These are phyloP conservation scores for Garcia nutans DNA, from an alignment of 345 rosid species.

Conservation along the genomic window DNA sequence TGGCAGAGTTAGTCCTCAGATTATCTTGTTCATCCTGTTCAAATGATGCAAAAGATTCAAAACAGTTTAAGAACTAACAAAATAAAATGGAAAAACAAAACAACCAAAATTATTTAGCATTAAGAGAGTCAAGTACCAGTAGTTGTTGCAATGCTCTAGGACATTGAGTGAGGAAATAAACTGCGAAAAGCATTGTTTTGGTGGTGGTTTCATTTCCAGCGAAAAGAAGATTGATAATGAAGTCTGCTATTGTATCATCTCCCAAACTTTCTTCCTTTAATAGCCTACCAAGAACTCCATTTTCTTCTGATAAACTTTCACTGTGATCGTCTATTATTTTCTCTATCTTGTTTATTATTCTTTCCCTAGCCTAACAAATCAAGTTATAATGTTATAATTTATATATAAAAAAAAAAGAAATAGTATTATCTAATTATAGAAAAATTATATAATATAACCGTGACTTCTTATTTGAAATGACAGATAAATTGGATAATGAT, in stretches of 20 bases:
- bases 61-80: no score
- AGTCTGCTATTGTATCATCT: constrained; percentile 65
- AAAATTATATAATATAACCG: no score
- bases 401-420: no score
- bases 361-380: constrained; percentile 57
- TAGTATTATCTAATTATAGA: no score
- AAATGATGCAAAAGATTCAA: background rate
- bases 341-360: constrained; percentile 62
- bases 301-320: constrained; percentile 20
- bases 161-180: constrained; percentile 70
- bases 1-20: constrained; percentile 16
- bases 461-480: no score
- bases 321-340: constrained; percentile 43
- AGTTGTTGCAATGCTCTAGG: constrained; percentile 62
- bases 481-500: no score
- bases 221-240: constrained; percentile 77
- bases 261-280: constrained; percentile 67
- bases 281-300: constrained; percentile 66
- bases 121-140: constrained; percentile 33
- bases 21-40: constrained; percentile 75
- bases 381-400: background rate
- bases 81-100: background rate
- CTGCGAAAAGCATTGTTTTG: constrained; percentile 78
- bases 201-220: constrained; percentile 92
- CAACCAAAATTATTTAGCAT: background rate